Conservation (phyloP, 768 basidiomycete species). For the Tylopilus subfusipes region DNA sequence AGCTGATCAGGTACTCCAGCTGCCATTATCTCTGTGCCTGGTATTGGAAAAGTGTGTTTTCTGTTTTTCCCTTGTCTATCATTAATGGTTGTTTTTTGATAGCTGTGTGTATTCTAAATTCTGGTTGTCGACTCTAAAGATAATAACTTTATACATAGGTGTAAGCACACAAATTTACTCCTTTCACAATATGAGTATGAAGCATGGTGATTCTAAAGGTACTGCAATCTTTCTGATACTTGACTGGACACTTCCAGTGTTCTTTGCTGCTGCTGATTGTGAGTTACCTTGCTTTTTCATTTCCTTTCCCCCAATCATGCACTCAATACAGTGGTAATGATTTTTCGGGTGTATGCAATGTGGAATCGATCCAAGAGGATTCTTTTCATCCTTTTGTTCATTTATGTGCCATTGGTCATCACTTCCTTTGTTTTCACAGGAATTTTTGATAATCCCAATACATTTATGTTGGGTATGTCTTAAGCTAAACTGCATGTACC, state of each 20-base stretch:
- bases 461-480: conserved; percentile 6
- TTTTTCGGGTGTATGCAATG: background rate
- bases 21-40: conserved; percentile 1
- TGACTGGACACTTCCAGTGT: background rate
- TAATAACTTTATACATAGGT: background rate
- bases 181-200: background rate
- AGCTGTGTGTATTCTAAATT: conserved; percentile 1
- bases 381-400: background rate
- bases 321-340: background rate
- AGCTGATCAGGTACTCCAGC: background rate
- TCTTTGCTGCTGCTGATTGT: background rate
- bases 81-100: background rate
- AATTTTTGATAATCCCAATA: conserved; percentile 1
- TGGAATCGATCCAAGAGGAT: background rate
- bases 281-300: background rate
- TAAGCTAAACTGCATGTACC: background rate
- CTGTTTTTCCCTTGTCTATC: too few relatives aligned
- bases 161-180: background rate
- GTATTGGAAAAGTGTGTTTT: background rate
- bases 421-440: background rate
- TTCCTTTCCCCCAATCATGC: background rate
- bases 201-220: background rate
- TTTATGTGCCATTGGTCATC: background rate
- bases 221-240: background rate
- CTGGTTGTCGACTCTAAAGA: background rate